phyloP scores from a whole-genome alignment of 176 grass and related monocot species.

The Lolium multiflorum region DNA sequence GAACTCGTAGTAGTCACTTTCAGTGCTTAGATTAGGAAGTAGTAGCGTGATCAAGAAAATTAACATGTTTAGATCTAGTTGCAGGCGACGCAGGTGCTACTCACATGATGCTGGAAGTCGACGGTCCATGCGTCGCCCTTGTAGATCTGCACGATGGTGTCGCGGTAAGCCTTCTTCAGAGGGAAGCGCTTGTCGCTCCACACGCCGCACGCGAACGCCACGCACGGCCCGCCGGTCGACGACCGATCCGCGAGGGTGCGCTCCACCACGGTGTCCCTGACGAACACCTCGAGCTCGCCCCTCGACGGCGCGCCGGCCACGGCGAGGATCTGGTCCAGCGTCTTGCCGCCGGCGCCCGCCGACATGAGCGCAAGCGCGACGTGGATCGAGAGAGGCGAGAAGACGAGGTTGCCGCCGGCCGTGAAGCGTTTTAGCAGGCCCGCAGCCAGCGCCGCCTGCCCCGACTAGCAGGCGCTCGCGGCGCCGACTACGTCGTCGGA shows the following conservation, averaged over 20 bases:
- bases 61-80: too few relatives aligned
- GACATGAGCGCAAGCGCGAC: too few relatives aligned
- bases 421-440: neutral
- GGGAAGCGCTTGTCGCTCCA: neutral
- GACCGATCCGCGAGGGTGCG: slow-evolving; percentile 14
- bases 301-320: neutral
- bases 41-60: too few relatives aligned
- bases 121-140: neutral
- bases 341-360: too few relatives aligned
- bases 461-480: neutral
- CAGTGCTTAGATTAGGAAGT: too few relatives aligned
- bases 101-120: neutral
- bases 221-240: neutral
- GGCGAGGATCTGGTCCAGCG: neutral
- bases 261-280: neutral
- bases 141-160: neutral
- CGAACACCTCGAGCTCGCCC: neutral
- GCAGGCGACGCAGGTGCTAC: too few relatives aligned
- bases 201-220: neutral
- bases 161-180: neutral
- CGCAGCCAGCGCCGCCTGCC: neutral
- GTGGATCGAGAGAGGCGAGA: neutral
- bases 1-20: too few relatives aligned
- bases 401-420: neutral
- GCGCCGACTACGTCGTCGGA: neutral